phyloP scores from a whole-genome alignment of 2,329 filamentous ascomycete genomes.

The Plectosphaerella plurivora region DNA sequence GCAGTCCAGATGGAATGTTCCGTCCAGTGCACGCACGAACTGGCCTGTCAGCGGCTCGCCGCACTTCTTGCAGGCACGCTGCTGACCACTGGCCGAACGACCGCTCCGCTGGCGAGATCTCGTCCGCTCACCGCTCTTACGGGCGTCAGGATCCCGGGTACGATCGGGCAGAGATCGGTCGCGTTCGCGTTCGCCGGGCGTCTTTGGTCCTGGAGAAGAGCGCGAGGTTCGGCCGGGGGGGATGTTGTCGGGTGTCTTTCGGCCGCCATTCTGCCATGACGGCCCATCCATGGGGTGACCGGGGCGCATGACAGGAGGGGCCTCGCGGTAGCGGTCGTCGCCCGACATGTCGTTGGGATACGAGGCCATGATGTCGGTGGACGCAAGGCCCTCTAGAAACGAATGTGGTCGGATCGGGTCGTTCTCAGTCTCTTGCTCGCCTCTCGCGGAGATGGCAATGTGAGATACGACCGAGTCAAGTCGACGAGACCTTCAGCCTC shows the following conservation, averaged over 20 bases:
- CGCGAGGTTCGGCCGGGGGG: constrained; percentile 27
- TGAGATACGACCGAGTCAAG: no score
- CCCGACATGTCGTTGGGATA: constrained; percentile 39
- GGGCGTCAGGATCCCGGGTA: constrained; percentile 30
- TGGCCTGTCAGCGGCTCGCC: constrained; percentile 84
- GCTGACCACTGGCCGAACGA: constrained; percentile 53
- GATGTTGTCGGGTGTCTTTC: constrained; percentile 29
- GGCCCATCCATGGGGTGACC: constrained; percentile 23
- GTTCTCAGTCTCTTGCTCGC: constrained; percentile 10
- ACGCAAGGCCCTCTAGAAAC: background rate
- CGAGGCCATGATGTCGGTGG: constrained; percentile 32
- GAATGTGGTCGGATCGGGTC: constrained; percentile 3
- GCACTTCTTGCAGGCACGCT: constrained; percentile 80
- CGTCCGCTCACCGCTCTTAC: constrained; percentile 52
- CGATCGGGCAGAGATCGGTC: constrained; percentile 19
- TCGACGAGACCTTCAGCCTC: constrained; percentile 9
- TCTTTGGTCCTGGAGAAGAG: constrained; percentile 24
- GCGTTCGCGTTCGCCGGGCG: constrained; percentile 9
- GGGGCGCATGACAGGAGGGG: constrained; percentile 21
- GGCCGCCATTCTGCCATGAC: constrained; percentile 30
- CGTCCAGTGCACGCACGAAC: constrained; percentile 89
- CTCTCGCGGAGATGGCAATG: no score
- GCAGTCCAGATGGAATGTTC: constrained; percentile 95
- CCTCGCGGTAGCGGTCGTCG: constrained; percentile 29
- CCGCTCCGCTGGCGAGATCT: constrained; percentile 50